phyloP scores from a whole-genome alignment of 495 filamentous ascomycete genomes.

The Pyrenula aspistea region DNA sequence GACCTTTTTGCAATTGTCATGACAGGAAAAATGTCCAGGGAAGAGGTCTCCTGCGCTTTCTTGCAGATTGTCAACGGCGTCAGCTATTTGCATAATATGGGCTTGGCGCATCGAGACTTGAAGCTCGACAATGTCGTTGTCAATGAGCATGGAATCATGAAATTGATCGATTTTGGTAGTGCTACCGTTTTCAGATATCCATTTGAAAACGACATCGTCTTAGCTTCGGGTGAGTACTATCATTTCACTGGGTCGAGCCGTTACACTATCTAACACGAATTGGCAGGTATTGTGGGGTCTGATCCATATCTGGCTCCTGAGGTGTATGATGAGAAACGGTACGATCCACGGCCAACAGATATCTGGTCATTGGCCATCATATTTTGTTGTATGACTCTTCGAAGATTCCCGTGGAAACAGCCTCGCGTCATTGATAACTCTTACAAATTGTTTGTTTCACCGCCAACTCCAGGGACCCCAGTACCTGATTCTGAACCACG shows the following conservation, averaged over 20 bases:
- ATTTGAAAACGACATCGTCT: slow-evolving; percentile 85
- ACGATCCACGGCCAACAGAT: slow-evolving; percentile 88
- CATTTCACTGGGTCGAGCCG: background rate
- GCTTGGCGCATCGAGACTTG: slow-evolving; percentile 87
- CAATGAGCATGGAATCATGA: slow-evolving; percentile 96
- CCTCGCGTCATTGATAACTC: slow-evolving; percentile 87
- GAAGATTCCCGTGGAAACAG: slow-evolving; percentile 95
- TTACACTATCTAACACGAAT: slow-evolving; percentile 7
- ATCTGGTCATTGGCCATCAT: slow-evolving; percentile 98
- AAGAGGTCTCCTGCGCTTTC: slow-evolving; percentile 83
- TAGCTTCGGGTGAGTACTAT: slow-evolving; percentile 61
- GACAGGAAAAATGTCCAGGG: slow-evolving; percentile 94
- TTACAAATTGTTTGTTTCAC: slow-evolving; percentile 79
- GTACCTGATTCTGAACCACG: slow-evolving; percentile 32
- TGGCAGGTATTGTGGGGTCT: slow-evolving; percentile 83
- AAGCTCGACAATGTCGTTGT: slow-evolving; percentile 99
- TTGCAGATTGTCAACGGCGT: slow-evolving; percentile 92
- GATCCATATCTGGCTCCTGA: slow-evolving; percentile 96
- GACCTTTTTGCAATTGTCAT: slow-evolving; percentile 98
- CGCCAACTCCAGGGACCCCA: slow-evolving; percentile 45
- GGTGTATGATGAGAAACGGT: slow-evolving; percentile 88
- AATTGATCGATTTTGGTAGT: slow-evolving; percentile 98
- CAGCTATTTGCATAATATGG: slow-evolving; percentile 96
- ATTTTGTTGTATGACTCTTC: slow-evolving; percentile 96
- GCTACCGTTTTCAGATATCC: slow-evolving; percentile 95